phyloP scores from a whole-genome alignment of 2,329 filamentous ascomycete species.

The Trichophyton schoenleinii region DNA sequence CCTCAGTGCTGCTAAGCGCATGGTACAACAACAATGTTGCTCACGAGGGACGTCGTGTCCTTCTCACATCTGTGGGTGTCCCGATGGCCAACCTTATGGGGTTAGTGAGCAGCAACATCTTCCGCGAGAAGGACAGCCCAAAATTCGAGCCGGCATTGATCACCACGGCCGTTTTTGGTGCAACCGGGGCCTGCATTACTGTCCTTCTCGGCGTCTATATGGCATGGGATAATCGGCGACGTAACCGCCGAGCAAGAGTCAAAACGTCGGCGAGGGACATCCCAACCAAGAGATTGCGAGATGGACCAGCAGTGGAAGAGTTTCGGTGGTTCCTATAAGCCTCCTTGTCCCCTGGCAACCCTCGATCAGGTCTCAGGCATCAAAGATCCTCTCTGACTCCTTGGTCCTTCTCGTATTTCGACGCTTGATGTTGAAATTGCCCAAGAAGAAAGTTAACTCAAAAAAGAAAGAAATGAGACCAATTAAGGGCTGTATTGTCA shows the following conservation, averaged over 20 bases:
- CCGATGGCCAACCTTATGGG: constrained; percentile 68
- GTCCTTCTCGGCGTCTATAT: constrained; percentile 49
- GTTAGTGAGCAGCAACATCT: constrained; percentile 56
- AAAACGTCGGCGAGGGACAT: constrained; percentile 45
- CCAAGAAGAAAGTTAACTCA: constrained; percentile 20
- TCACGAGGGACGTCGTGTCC: constrained; percentile 58
- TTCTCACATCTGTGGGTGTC: constrained; percentile 59
- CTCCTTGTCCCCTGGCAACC: background rate
- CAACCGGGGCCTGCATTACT: constrained; percentile 44
- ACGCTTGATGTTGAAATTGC: too few relatives aligned
- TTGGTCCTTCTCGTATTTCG: too few relatives aligned
- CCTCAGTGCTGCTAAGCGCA: constrained; percentile 54
- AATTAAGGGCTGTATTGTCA: background rate
- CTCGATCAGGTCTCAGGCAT: too few relatives aligned
- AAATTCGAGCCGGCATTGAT: constrained; percentile 55
- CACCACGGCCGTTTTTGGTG: constrained; percentile 53
- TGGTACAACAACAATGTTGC: constrained; percentile 80
- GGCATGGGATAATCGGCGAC: constrained; percentile 50
- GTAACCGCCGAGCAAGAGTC: constrained; percentile 45
- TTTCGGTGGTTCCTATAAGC: constrained; percentile 46
- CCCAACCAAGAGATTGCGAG: constrained; percentile 43
- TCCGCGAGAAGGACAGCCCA: constrained; percentile 49
- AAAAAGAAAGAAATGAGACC: background rate
- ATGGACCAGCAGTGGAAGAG: constrained; percentile 42
- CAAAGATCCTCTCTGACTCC: background rate